Conservation (phyloP, 805 yeast species). For the Cyberlindnera veronae region DNA sequence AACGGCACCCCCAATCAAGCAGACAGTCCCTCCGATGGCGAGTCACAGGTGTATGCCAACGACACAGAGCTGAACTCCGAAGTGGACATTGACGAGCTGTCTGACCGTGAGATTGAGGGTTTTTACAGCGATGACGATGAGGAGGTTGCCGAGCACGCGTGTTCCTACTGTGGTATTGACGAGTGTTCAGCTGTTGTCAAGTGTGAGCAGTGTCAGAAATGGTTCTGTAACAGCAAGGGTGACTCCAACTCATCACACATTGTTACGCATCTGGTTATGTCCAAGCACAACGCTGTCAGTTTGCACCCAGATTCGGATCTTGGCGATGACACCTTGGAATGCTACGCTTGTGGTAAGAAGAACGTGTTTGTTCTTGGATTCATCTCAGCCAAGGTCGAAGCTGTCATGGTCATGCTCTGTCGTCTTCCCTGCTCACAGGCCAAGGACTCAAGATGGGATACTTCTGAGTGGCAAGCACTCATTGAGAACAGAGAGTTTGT, state of each 20-base stretch:
- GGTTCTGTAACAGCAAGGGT: slow-evolving; percentile 84
- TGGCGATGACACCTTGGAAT: slow-evolving; percentile 85
- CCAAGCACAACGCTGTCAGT: slow-evolving; percentile 71
- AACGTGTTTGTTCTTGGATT: slow-evolving; percentile 82
- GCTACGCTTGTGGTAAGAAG: slow-evolving; percentile 83
- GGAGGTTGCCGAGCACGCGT: slow-evolving; percentile 39
- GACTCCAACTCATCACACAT: slow-evolving; percentile 62
- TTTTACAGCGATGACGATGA: slow-evolving; percentile 21
- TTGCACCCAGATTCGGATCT: slow-evolving; percentile 77
- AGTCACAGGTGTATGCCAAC: not conserved
- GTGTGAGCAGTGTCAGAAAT: slow-evolving; percentile 72
- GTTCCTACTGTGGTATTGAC: slow-evolving; percentile 74
- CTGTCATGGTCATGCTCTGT: slow-evolving; percentile 83
- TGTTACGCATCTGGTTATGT: slow-evolving; percentile 76
- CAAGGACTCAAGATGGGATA: slow-evolving; percentile 81
- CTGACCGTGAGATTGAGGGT: slow-evolving; percentile 15
- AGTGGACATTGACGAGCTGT: slow-evolving; percentile 4
- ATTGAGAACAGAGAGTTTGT: slow-evolving; percentile 76
- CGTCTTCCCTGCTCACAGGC: slow-evolving; percentile 83
- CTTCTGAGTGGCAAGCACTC: slow-evolving; percentile 81
- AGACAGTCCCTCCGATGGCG: not conserved
- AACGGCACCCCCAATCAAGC: not conserved
- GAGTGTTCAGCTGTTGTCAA: slow-evolving; percentile 63
- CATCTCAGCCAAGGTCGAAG: slow-evolving; percentile 81
- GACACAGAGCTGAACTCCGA: not conserved